Evolutionary conservation across 1,139 yeast genomes (phyloP).

Genomic region (Nadsonia commutata): DNA sequence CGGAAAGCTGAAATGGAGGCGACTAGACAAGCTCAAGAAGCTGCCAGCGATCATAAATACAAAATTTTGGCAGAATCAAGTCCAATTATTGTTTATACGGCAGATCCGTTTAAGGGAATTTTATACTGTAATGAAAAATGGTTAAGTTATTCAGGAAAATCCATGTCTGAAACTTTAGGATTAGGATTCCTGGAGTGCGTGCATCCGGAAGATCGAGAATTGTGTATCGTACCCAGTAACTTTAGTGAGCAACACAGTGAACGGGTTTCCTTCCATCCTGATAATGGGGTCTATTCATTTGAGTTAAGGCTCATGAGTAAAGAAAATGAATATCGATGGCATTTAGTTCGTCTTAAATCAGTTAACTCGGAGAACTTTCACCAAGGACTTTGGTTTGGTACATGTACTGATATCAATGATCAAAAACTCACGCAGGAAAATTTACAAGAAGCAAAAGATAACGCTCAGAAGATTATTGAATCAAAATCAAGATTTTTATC

Average conservation of each 20-base stretch:
- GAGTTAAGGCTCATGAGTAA: slow-evolving; percentile 18
- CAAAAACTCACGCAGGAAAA: slow-evolving; percentile 34
- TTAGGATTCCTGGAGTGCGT: slow-evolving; percentile 11
- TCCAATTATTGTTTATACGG: slow-evolving; percentile 23
- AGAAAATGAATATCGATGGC: slow-evolving; percentile 21
- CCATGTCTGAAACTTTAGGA: slow-evolving; percentile 18
- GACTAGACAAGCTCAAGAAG: slow-evolving; percentile 18
- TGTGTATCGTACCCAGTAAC: background rate
- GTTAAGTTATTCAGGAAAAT: slow-evolving; percentile 21
- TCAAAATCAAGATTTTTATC: slow-evolving; percentile 86
- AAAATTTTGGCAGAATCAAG: slow-evolving; percentile 22
- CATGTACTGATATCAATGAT: slow-evolving; percentile 23
- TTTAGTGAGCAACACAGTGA: background rate
- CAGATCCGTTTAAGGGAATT: slow-evolving; percentile 19
- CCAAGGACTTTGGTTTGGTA: slow-evolving; percentile 21
- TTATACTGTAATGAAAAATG: slow-evolving; percentile 23
- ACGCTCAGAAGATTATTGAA: slow-evolving; percentile 85
- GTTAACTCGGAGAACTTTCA: slow-evolving; percentile 12
- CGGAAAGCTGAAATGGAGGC: slow-evolving; percentile 21
- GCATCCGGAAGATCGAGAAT: slow-evolving; percentile 8
- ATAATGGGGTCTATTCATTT: slow-evolving; percentile 16
- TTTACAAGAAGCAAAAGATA: slow-evolving; percentile 72
- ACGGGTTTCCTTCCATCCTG: slow-evolving; percentile 14
- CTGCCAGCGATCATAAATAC: slow-evolving; percentile 23
- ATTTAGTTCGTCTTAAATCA: slow-evolving; percentile 17